A percentile compares a stretch with the other conserved stretches of the same genome.
These are phyloP conservation scores for Quercus lobata DNA, from an alignment of 331 rosid genomes.

Conservation along the genomic window DNA sequence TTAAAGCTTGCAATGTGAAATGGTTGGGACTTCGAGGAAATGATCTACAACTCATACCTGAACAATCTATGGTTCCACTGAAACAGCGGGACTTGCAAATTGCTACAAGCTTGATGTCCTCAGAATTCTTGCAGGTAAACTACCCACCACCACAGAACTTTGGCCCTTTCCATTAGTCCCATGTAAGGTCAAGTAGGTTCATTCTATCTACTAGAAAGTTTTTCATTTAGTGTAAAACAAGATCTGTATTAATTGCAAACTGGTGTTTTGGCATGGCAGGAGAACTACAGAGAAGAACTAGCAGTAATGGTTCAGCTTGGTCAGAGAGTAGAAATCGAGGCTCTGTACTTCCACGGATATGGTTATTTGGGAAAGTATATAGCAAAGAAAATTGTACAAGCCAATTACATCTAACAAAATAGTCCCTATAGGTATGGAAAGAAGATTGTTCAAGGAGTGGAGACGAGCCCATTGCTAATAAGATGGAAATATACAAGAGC, in stretches of 20 bases:
- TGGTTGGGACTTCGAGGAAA: constrained; percentile 80
- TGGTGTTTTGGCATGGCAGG: constrained; percentile 41
- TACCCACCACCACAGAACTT: neutral
- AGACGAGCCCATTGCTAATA: neutral
- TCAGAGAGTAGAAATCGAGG: constrained; percentile 82
- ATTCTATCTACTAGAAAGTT: neutral
- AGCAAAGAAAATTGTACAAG: constrained; percentile 76
- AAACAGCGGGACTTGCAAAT: constrained; percentile 76
- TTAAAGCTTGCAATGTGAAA: constrained; percentile 81
- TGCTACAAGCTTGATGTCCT: constrained; percentile 77
- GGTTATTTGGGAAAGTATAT: constrained; percentile 73
- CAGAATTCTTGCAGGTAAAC: constrained; percentile 62
- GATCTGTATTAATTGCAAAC: neutral
- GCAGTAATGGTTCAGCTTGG: constrained; percentile 64
- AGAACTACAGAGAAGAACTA: constrained; percentile 66
- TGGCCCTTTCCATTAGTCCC: neutral
- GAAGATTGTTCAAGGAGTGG: neutral
- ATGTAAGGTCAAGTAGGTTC: neutral
- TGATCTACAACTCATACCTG: constrained; percentile 58
- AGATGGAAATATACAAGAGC: neutral
- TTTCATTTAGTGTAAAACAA: neutral
- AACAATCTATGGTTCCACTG: constrained; percentile 60
- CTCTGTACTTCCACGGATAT: constrained; percentile 70
- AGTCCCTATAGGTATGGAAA: neutral
- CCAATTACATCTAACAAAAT: constrained; percentile 42